A percentile compares a stretch with the other conserved stretches of the same genome.
phyloP scores from a whole-genome alignment of 2,329 filamentous ascomycete species.

The Ophiosphaerella korrae region DNA sequence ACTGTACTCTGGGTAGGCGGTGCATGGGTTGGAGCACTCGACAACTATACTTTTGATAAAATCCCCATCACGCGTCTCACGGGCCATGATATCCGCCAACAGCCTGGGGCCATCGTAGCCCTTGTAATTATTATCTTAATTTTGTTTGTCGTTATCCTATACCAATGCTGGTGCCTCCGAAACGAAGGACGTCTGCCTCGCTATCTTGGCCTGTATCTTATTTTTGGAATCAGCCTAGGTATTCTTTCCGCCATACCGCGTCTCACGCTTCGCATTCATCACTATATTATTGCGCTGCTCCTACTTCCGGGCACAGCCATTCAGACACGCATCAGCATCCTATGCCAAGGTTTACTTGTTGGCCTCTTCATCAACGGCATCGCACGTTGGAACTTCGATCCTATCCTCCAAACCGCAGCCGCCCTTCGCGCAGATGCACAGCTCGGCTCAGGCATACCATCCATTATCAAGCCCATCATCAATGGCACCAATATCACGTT shows the following conservation, averaged over 20 bases:
- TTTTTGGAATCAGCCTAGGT: slow-evolving; percentile 79
- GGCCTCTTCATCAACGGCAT: slow-evolving; percentile 94
- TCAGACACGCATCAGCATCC: slow-evolving; percentile 81
- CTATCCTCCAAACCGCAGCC: slow-evolving; percentile 79
- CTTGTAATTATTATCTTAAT: slow-evolving; percentile 40
- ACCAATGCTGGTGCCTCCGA: slow-evolving; percentile 42
- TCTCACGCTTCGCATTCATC: slow-evolving; percentile 86
- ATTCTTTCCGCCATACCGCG: slow-evolving; percentile 74
- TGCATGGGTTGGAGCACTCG: slow-evolving; percentile 43
- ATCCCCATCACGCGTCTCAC: slow-evolving; percentile 46
- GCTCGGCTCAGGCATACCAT: slow-evolving; percentile 63
- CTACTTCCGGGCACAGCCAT: slow-evolving; percentile 87
- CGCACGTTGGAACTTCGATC: slow-evolving; percentile 90
- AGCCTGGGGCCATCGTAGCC: slow-evolving; percentile 45
- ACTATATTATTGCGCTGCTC: slow-evolving; percentile 90
- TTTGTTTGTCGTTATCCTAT: slow-evolving; percentile 31
- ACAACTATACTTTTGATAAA: slow-evolving; percentile 40
- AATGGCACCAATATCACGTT: slow-evolving; percentile 54
- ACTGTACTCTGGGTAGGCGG: slow-evolving; percentile 44
- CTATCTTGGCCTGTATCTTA: slow-evolving; percentile 78
- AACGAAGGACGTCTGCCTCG: slow-evolving; percentile 61
- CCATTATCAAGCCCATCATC: slow-evolving; percentile 41
- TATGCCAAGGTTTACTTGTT: slow-evolving; percentile 87
- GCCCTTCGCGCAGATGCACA: slow-evolving; percentile 64
- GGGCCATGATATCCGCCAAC: slow-evolving; percentile 43